Evolutionary conservation across 1,139 yeast genomes (phyloP).

Genomic region (Saccharomyces hybrid): DNA sequence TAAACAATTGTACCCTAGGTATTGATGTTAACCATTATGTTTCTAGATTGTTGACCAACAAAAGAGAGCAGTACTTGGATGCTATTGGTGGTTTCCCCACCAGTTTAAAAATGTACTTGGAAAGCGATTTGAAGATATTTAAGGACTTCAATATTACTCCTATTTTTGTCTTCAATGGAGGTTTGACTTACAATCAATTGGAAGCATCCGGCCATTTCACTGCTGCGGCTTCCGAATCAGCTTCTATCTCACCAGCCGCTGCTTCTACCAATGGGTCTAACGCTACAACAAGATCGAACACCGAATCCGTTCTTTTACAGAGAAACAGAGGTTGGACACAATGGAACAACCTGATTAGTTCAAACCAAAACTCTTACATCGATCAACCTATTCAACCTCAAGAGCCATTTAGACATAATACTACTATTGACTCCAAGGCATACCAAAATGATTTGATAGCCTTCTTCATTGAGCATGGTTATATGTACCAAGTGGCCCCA

Average conservation of each 20-base stretch:
- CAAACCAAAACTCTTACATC: conserved; percentile 31
- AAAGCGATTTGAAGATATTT: conserved; percentile 56
- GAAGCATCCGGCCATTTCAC: conserved; percentile 18
- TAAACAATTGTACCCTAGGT: conserved; percentile 67
- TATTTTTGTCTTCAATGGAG: conserved; percentile 64
- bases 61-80: conserved; percentile 63
- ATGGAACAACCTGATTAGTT: conserved; percentile 25
- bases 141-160: conserved; percentile 61
- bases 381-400: conserved; percentile 30
- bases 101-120: conserved; percentile 49
- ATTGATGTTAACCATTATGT: conserved; percentile 80
- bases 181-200: conserved; percentile 30
- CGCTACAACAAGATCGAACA: conserved; percentile 15
- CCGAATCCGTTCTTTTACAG: conserved; percentile 20
- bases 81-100: conserved; percentile 82
- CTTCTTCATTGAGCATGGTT: conserved; percentile 46
- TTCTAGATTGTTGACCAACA: conserved; percentile 50
- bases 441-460: conserved; percentile 50
- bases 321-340: conserved; percentile 34
- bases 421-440: conserved; percentile 33
- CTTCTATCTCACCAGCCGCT: conserved; percentile 3
- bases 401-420: conserved; percentile 31
- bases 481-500: conserved; percentile 75
- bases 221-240: conserved; percentile 17
- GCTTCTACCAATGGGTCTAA: conserved; percentile 5